Conservation (phyloP, 495 filamentous ascomycete species). For the Podospora didyma region DNA sequence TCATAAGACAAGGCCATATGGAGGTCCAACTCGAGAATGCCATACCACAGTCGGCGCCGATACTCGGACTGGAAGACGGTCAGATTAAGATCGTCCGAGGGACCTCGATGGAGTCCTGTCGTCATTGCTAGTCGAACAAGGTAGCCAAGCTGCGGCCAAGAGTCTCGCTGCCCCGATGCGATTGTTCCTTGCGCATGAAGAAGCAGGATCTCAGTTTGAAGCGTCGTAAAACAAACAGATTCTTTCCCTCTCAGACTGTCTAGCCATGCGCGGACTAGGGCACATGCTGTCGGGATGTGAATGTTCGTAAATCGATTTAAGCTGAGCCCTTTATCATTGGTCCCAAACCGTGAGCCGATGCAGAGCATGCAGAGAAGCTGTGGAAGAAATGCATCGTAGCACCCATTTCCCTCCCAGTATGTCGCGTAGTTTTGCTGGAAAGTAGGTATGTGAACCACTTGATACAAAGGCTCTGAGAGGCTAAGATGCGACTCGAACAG, state of each 20-base stretch:
- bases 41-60: constrained; percentile 33
- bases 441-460: constrained; percentile 43
- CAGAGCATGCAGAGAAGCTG: constrained; percentile 34
- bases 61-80: constrained; percentile 31
- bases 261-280: constrained; percentile 37
- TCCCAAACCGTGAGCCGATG: constrained; percentile 29
- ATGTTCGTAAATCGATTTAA: constrained; percentile 28
- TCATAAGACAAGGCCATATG: constrained; percentile 33
- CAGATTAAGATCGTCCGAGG: constrained; percentile 34
- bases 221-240: constrained; percentile 32
- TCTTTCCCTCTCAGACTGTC: constrained; percentile 32
- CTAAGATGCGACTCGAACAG: constrained; percentile 39
- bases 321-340: constrained; percentile 25
- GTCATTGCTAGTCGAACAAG: constrained; percentile 41
- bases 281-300: constrained; percentile 37
- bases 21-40: constrained; percentile 37
- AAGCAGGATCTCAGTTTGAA: constrained; percentile 34
- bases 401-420: constrained; percentile 34
- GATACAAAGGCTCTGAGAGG: constrained; percentile 44
- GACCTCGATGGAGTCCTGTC: constrained; percentile 39
- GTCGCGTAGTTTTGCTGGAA: constrained; percentile 44
- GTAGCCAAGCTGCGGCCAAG: constrained; percentile 36
- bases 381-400: constrained; percentile 40
- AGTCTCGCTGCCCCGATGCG: constrained; percentile 29
- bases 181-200: constrained; percentile 34